phyloP scores from a whole-genome alignment of 1,284 basidiomycete genomes.

The Retiboletus flavoniger region DNA sequence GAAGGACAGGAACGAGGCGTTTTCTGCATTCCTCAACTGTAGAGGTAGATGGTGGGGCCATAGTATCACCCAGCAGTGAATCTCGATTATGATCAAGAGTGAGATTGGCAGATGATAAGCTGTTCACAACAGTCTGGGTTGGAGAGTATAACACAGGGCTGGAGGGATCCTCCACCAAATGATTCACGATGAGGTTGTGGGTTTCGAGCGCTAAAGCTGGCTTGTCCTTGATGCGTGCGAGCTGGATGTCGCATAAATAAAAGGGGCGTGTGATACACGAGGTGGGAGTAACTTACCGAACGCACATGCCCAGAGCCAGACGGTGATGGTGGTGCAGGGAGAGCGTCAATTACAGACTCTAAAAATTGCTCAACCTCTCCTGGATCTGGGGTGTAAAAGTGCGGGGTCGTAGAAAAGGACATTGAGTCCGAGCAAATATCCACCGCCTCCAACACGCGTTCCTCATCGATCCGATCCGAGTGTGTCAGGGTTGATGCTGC shows the following conservation, averaged over 20 bases:
- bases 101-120: conserved; percentile 5
- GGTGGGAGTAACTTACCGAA: conserved; percentile 19
- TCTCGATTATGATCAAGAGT: conserved; percentile 6
- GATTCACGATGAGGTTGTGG: conserved; percentile 10
- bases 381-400: conserved; percentile 23
- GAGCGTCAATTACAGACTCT: conserved; percentile 24
- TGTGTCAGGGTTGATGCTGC: not conserved
- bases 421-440: not conserved
- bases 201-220: conserved; percentile 20
- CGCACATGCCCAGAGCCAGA: not conserved
- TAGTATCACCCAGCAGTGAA: conserved; percentile 6
- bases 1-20: conserved; percentile 26
- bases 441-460: not conserved
- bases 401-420: conserved; percentile 6
- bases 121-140: conserved; percentile 13
- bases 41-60: conserved; percentile 10
- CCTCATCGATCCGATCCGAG: conserved; percentile 10
- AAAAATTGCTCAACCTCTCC: conserved; percentile 29
- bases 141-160: conserved; percentile 11
- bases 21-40: conserved; percentile 30
- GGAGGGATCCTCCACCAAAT: conserved; percentile 6
- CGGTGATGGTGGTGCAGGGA: conserved; percentile 1
- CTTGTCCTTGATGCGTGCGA: conserved; percentile 1
- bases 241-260: conserved; percentile 6
- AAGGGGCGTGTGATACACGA: conserved; percentile 10